Evolutionary conservation across 1,284 basidiomycete genomes (phyloP).

Genomic region (Rhodotorula sp.): DNA sequence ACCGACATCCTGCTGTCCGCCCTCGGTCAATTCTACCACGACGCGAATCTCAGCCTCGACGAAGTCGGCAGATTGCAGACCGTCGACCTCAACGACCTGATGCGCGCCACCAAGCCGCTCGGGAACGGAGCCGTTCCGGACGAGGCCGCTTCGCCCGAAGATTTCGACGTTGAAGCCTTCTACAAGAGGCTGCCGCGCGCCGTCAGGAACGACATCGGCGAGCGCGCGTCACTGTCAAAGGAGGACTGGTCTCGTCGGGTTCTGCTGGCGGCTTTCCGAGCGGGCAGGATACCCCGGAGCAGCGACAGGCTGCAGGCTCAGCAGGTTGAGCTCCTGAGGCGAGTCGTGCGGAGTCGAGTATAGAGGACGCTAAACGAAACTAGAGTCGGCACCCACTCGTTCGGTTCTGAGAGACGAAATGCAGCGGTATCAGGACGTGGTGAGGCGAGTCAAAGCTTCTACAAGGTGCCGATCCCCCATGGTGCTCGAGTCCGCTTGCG

Average conservation of each 20-base stretch:
- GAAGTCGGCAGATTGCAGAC: constrained; percentile 29
- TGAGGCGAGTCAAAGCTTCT: background rate
- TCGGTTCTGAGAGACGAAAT: no score
- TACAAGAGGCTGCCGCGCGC: constrained; percentile 29
- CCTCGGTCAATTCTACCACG: constrained; percentile 15
- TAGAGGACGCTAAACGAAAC: background rate
- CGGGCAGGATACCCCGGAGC: constrained; percentile 18
- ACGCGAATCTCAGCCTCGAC: constrained; percentile 6
- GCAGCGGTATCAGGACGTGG: background rate
- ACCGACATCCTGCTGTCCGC: constrained; percentile 17
- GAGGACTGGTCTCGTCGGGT: constrained; percentile 15
- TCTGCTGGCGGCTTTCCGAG: constrained; percentile 29
- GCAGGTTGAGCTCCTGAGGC: constrained; percentile 19
- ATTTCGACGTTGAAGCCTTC: constrained; percentile 25
- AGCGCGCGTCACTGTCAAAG: background rate
- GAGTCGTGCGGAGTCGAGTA: constrained; percentile 16
- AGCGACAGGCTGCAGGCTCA: constrained; percentile 14
- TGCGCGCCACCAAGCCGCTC: constrained; percentile 7
- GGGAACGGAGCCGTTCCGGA: background rate
- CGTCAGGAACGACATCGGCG: constrained; percentile 28
- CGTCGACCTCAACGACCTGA: constrained; percentile 17
- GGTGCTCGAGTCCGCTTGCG: no score
- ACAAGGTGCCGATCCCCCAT: no score
- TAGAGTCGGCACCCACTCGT: no score
- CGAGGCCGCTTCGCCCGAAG: background rate